Conservation (phyloP, 768 basidiomycete genomes). For the Strobilomyces confusus region DNA sequence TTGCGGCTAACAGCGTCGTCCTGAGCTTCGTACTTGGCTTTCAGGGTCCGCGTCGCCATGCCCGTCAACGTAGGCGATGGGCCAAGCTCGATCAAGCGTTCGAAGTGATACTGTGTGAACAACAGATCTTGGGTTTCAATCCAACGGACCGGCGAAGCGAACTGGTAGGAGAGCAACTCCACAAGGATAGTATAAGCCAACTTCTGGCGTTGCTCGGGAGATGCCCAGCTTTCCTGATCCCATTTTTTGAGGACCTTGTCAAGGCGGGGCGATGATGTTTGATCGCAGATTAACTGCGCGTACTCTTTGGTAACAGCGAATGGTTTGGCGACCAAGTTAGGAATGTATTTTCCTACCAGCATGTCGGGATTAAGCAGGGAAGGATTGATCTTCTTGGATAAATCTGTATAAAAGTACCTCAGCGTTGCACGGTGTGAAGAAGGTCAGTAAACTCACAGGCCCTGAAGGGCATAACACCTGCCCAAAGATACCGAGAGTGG, state of each 20-base stretch:
- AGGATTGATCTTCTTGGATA: constrained; percentile 97
- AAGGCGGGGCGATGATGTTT: constrained; percentile 92
- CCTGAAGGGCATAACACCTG: constrained; percentile 95
- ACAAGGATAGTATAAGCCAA: constrained; percentile 96
- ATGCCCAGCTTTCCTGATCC: constrained; percentile 89
- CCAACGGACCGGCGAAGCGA: constrained; percentile 98
- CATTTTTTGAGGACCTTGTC: constrained; percentile 93
- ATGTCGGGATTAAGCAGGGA: constrained; percentile 90
- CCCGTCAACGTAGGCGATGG: constrained; percentile 95
- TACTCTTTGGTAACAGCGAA: constrained; percentile 84
- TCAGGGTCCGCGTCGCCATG: constrained; percentile 87
- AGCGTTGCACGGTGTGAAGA: neutral
- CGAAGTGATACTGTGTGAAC: constrained; percentile 82
- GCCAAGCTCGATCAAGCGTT: constrained; percentile 92
- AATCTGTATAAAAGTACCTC: constrained; percentile 44
- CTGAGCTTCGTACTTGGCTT: constrained; percentile 87
- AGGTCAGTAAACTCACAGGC: constrained; percentile 62
- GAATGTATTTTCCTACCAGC: constrained; percentile 93
- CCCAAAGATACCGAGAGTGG: constrained; percentile 99
- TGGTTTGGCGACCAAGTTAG: constrained; percentile 89
- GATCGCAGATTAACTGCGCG: constrained; percentile 92
- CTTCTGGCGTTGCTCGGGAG: constrained; percentile 78
- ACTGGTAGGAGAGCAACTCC: constrained; percentile 96
- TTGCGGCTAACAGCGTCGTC: constrained; percentile 82
- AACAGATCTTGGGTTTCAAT: constrained; percentile 97